Conservation (phyloP, 1,139 yeast genomes). For the Taiozyma onychis region DNA sequence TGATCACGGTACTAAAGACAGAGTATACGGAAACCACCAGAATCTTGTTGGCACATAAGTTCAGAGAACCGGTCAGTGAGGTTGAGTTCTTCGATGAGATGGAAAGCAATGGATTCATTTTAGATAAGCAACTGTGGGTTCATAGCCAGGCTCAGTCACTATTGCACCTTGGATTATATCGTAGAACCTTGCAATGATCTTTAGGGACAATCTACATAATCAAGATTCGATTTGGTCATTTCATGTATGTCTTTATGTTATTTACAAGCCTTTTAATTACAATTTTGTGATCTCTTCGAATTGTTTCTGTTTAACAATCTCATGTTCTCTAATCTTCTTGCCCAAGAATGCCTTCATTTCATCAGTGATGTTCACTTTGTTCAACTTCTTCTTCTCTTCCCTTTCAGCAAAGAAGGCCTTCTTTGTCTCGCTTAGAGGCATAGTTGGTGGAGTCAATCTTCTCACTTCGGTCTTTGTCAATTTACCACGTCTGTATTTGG, state of each 20-base stretch:
- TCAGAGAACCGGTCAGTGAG: conserved; percentile 24
- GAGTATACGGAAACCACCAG: conserved; percentile 14
- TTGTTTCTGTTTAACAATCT: conserved; percentile 29
- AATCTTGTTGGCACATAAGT: conserved; percentile 23
- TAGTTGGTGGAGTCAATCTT: conserved; percentile 60
- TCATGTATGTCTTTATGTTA: background rate
- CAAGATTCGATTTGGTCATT: background rate
- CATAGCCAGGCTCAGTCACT: conserved; percentile 8
- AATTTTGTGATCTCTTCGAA: conserved; percentile 8
- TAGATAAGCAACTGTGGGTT: conserved; percentile 15
- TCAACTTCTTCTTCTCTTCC: conserved; percentile 40
- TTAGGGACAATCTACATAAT: background rate
- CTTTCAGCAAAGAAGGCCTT: conserved; percentile 47
- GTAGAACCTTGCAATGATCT: background rate
- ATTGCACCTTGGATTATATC: conserved; percentile 16
- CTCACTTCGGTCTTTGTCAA: conserved; percentile 59
- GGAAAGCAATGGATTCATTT: conserved; percentile 3
- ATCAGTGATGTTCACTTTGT: conserved; percentile 47
- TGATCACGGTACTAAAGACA: conserved; percentile 20
- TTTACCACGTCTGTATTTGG: conserved; percentile 47
- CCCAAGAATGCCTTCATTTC: conserved; percentile 73
- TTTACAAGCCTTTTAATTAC: conserved; percentile 2
- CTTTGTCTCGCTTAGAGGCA: conserved; percentile 71
- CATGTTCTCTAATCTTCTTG: conserved; percentile 52
- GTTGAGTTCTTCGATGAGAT: conserved; percentile 19